Base-by-base conservation (phyloP, 345 rosid genomes). In the Acer saccharum region DNA sequence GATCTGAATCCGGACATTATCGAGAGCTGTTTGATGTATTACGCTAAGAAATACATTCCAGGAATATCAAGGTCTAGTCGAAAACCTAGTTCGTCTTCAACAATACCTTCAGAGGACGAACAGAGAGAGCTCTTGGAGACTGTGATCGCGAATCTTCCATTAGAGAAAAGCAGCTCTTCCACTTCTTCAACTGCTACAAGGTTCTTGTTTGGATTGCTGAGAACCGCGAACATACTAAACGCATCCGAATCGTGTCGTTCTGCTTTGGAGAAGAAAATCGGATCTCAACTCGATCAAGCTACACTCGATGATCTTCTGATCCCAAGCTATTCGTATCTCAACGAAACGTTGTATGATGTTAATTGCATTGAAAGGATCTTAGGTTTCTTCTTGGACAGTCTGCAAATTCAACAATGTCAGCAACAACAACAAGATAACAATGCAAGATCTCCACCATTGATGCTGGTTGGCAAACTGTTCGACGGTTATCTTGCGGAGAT, bases 401-500 rank as follows among this genome's bases (percentile, higher is more conserved):
- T 83, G 9, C 88, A 64, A 50, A 64, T 55, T 11, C 48, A 74
- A 64, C 60, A 64, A 17, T 39, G 18, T 7, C 46, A 43, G 46
- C 57, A 25, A 14, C 27, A 60, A 20, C 61, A 84, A 20, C 29
- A 84, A 68, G 87, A 83, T 65, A 81, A 81, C 7, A 80, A 65
- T 68, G 63, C 58, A 7, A 68, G 85, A 67, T 84, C 93, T 39
- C 89, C 94, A 9, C 71, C 88, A 17, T 76, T 92, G 85, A 90
- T 91, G 93, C 90, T 89, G 13, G 98, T 91, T 66, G 98, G 98
- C 2, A 96, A 94, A 81, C n/a, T 96, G 25, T 90, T 96, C 69
- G 99, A 96, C 79, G 97, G 99, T 54, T 96, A 85, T 76, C 86
- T 96, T 11, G 92, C 97, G 32, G 98, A 93, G 87, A 94, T 96